A percentile compares a stretch with the other conserved stretches of the same genome.
Conservation (phyloP, 2,329 filamentous ascomycete species). For the Colletotrichum lini region DNA sequence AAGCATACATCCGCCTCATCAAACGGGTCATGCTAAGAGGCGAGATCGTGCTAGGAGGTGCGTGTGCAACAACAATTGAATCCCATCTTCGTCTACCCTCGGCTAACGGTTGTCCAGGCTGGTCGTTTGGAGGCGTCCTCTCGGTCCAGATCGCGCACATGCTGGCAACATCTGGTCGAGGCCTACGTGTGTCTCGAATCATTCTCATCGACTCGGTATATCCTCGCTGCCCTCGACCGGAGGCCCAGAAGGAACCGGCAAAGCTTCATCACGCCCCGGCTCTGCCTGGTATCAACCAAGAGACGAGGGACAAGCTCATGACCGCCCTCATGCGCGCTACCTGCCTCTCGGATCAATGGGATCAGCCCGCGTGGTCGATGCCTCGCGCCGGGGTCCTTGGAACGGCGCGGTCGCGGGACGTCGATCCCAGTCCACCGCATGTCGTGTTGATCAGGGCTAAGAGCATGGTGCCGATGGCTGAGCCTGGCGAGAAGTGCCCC, state of each 20-base stretch:
- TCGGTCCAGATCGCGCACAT: conserved; percentile 31
- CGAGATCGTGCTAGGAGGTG: conserved; percentile 30
- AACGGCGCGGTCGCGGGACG: conserved; percentile 11
- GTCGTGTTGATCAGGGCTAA: conserved; percentile 28
- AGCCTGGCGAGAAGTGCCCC: conserved; percentile 28
- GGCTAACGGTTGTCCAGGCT: not conserved
- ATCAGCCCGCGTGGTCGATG: conserved; percentile 15
- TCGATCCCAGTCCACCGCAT: conserved; percentile 21
- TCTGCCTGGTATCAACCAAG: conserved; percentile 22
- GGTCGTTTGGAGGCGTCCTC: conserved; percentile 33
- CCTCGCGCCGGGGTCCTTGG: conserved; percentile 12
- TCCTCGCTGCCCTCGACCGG: conserved; percentile 25
- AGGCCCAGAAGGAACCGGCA: conserved; percentile 34
- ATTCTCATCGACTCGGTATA: conserved; percentile 37
- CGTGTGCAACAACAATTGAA: too few species aligned
- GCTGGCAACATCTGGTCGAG: conserved; percentile 29
- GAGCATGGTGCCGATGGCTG: conserved; percentile 34
- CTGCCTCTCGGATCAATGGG: conserved; percentile 33
- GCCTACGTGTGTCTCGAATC: conserved; percentile 32
- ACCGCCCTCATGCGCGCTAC: conserved; percentile 36
- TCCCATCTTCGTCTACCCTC: too few species aligned
- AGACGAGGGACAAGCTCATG: conserved; percentile 33
- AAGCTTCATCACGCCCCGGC: conserved; percentile 28
- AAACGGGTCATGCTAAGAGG: conserved; percentile 36
- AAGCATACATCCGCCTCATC: conserved; percentile 35